phyloP scores from a whole-genome alignment of 805 yeast species.

The Cyberlindnera saturnus region DNA sequence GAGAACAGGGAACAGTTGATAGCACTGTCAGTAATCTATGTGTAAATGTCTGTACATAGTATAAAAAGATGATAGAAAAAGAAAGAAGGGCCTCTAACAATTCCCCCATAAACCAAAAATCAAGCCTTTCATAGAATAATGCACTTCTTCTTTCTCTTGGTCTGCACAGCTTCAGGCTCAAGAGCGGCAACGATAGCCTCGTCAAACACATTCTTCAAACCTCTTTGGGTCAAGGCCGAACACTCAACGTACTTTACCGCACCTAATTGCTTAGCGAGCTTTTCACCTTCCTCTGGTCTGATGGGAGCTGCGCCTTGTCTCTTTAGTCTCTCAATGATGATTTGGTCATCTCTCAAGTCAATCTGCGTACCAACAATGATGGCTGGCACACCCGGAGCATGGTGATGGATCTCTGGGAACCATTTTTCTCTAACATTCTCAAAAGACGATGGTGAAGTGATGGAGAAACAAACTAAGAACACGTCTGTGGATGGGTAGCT shows the following conservation, averaged over 20 bases:
- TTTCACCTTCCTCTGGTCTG: slow-evolving; percentile 81
- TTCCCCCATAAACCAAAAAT: no score
- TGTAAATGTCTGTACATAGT: no score
- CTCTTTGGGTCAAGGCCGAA: slow-evolving; percentile 95
- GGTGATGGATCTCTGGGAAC: slow-evolving; percentile 98
- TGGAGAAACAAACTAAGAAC: slow-evolving; percentile 91
- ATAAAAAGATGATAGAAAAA: no score
- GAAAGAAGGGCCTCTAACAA: no score
- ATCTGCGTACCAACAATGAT: slow-evolving; percentile 95
- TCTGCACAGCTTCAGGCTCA: slow-evolving; percentile 89
- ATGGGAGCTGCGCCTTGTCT: slow-evolving; percentile 89
- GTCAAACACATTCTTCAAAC: slow-evolving; percentile 95
- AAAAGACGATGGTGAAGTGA: slow-evolving; percentile 93
- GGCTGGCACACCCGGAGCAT: slow-evolving; percentile 97
- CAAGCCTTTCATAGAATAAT: slow-evolving; percentile 44
- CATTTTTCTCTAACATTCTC: slow-evolving; percentile 97
- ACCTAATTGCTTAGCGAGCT: slow-evolving; percentile 85
- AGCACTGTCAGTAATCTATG: no score
- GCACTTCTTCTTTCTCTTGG: slow-evolving; percentile 72
- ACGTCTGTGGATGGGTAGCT: slow-evolving; percentile 97
- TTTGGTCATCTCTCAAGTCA: slow-evolving; percentile 90
- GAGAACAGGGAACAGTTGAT: no score
- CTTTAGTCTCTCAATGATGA: slow-evolving; percentile 80
- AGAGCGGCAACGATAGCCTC: slow-evolving; percentile 98
- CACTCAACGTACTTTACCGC: slow-evolving; percentile 98